These are phyloP conservation scores for Penicillium cinerascens DNA, from an alignment of 495 filamentous ascomycete species.

Conservation along the genomic window DNA sequence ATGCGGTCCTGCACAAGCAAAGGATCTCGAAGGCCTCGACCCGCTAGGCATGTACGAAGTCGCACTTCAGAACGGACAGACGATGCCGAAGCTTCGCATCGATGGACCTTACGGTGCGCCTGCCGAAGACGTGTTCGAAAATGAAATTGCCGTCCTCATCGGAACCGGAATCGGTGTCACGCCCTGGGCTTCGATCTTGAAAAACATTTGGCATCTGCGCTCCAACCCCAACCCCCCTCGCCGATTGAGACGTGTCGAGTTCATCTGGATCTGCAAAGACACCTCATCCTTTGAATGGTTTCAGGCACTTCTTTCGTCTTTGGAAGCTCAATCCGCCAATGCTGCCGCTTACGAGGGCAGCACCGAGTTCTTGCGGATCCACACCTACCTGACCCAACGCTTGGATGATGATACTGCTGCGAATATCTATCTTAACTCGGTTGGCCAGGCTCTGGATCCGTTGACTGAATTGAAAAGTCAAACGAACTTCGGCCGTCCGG, in stretches of 20 bases:
- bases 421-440: conserved; percentile 95
- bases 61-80: conserved; percentile 86
- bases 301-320: conserved; percentile 83
- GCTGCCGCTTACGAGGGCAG: conserved; percentile 62
- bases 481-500: conserved; percentile 94
- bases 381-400: conserved; percentile 94
- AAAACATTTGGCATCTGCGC: conserved; percentile 97
- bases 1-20: conserved; percentile 76
- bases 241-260: conserved; percentile 90
- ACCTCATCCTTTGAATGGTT: conserved; percentile 98
- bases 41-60: conserved; percentile 98
- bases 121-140: conserved; percentile 89
- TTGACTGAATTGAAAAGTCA: conserved; percentile 84
- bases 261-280: conserved; percentile 98
- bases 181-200: conserved; percentile 94
- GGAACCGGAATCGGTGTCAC: conserved; percentile 98
- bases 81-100: conserved; percentile 83
- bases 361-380: conserved; percentile 91
- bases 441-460: conserved; percentile 82
- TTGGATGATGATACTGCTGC: conserved; percentile 88
- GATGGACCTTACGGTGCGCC: conserved; percentile 97
- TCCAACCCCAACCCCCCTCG: conserved; percentile 78
- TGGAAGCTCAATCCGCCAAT: conserved; percentile 80
- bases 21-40: conserved; percentile 84
- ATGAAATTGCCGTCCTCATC: conserved; percentile 95